A percentile compares a stretch with the other conserved stretches of the same genome.
These are phyloP conservation scores for Gracilaria domingensis DNA, from an alignment of 23 red algal genomes.

Conservation along the genomic window DNA sequence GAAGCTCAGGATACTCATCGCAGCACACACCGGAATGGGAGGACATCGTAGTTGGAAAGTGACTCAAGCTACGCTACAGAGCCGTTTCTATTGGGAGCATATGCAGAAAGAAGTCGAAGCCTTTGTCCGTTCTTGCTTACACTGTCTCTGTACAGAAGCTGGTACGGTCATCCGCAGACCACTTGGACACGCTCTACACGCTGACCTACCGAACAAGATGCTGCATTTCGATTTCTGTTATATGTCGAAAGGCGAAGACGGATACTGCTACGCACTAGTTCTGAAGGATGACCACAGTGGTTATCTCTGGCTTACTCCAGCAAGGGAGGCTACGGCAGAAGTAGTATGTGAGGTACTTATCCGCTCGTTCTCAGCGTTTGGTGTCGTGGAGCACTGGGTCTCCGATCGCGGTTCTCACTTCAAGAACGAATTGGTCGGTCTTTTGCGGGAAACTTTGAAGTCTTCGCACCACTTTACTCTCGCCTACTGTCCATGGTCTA, in stretches of 20 bases:
- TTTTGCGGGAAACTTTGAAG: neutral
- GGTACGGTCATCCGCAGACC: neutral
- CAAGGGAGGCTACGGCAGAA: neutral
- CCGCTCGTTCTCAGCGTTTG: slow-evolving; percentile 18
- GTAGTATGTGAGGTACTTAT: neutral
- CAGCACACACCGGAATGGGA: slow-evolving; percentile 31
- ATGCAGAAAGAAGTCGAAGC: slow-evolving; percentile 19
- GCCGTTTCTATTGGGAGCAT: slow-evolving; percentile 16
- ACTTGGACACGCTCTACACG: neutral
- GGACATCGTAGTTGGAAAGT: slow-evolving; percentile 28
- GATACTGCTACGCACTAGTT: neutral
- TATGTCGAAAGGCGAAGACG: slow-evolving; percentile 6
- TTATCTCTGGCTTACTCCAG: neutral
- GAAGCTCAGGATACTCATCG: slow-evolving; percentile 24
- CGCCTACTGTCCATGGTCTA: slow-evolving; percentile 33
- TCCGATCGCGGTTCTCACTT: slow-evolving; percentile 31
- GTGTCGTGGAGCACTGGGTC: neutral
- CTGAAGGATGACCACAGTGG: slow-evolving; percentile 36
- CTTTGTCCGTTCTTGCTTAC: slow-evolving; percentile 39
- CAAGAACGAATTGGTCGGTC: neutral
- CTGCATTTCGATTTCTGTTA: slow-evolving; percentile 48
- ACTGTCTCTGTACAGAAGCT: slow-evolving; percentile 20
- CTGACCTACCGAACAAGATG: slow-evolving; percentile 3
- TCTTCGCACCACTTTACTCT: slow-evolving; percentile 51
- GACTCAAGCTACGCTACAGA: neutral